These are phyloP conservation scores for Malassezia japonica DNA, from an alignment of 1,284 basidiomycete species.

Conservation along the genomic window DNA sequence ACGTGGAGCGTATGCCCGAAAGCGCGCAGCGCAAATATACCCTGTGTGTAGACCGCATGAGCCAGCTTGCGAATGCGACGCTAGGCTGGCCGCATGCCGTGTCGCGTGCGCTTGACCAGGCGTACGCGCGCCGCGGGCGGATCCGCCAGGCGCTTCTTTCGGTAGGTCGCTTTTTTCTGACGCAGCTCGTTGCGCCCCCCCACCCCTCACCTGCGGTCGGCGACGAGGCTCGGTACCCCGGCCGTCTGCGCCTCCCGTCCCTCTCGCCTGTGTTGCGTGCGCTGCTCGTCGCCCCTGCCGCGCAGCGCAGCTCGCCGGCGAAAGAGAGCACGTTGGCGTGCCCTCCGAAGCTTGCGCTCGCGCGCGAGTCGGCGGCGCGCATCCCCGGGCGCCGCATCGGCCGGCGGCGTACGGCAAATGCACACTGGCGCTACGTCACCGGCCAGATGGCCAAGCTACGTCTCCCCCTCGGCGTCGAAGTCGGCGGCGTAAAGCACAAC, in stretches of 20 bases:
- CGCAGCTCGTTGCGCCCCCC: background rate
- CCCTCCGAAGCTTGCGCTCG: slow-evolving; percentile 13
- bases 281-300: background rate
- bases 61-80: slow-evolving; percentile 14
- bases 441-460: slow-evolving; percentile 3
- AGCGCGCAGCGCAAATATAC: background rate
- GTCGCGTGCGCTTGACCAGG: slow-evolving; percentile 13
- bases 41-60: background rate
- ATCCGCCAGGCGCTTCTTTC: slow-evolving; percentile 7
- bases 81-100: slow-evolving; percentile 18
- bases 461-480: background rate
- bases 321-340: background rate
- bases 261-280: slow-evolving; percentile 5
- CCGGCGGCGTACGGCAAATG: slow-evolving; percentile 12
- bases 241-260: slow-evolving; percentile 7
- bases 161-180: background rate
- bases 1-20: background rate
- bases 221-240: slow-evolving; percentile 5
- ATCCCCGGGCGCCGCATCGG: slow-evolving; percentile 10
- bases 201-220: slow-evolving; percentile 10
- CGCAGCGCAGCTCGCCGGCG: slow-evolving; percentile 7
- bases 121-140: slow-evolving; percentile 15
- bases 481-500: no score
- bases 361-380: slow-evolving; percentile 1
- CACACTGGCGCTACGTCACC: slow-evolving; percentile 17